phyloP scores from a whole-genome alignment of 208 protist species.

The Trypanosoma grayi region DNA sequence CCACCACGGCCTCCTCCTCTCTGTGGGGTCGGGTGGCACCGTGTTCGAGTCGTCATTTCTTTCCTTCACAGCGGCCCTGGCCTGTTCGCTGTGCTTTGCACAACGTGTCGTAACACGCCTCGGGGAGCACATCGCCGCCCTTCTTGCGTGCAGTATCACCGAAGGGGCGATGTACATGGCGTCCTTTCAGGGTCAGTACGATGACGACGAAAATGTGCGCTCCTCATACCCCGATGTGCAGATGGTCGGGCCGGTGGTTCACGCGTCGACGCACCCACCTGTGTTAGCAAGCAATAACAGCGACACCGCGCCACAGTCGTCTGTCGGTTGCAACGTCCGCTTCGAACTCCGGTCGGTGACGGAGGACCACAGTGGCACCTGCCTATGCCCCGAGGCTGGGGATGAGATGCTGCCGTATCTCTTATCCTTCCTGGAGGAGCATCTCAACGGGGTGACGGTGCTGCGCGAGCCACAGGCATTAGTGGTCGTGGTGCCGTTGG shows the following conservation, averaged over 20 bases:
- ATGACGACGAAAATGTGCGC: slow-evolving; percentile 74
- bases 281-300: neutral
- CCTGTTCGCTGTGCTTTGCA: slow-evolving; percentile 77
- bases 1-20: slow-evolving; percentile 69
- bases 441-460: slow-evolving; percentile 53
- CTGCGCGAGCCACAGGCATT: slow-evolving; percentile 61
- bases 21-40: slow-evolving; percentile 58
- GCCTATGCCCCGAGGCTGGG: slow-evolving; percentile 21
- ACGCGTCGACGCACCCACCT: slow-evolving; percentile 64
- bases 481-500: slow-evolving; percentile 60
- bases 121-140: slow-evolving; percentile 50
- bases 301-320: neutral
- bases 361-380: slow-evolving; percentile 15
- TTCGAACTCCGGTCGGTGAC: slow-evolving; percentile 71
- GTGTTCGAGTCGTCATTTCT: slow-evolving; percentile 76
- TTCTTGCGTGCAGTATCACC: slow-evolving; percentile 62
- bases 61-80: slow-evolving; percentile 67
- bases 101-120: slow-evolving; percentile 76
- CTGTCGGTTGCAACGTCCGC: slow-evolving; percentile 22
- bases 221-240: slow-evolving; percentile 76
- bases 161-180: slow-evolving; percentile 63
- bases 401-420: slow-evolving; percentile 73
- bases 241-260: slow-evolving; percentile 68
- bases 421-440: slow-evolving; percentile 66
- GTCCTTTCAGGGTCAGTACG: slow-evolving; percentile 83